Evolutionary conservation across 768 basidiomycete genomes (phyloP), one percentile per base, ranked within the genome.

Genomic region (Terana coerulea): DNA sequence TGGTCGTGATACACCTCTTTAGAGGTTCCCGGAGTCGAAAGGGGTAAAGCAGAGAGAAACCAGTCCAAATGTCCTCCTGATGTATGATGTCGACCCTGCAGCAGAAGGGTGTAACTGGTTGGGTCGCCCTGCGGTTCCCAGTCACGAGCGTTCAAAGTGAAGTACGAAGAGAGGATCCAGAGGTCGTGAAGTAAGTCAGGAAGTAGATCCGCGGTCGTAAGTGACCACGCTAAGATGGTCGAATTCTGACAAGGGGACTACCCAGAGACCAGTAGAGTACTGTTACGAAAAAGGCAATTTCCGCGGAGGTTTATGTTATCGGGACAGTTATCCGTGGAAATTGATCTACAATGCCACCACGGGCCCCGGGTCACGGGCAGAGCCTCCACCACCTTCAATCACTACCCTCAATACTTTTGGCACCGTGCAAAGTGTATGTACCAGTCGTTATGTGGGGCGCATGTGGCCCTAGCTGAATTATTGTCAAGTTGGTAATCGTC

Each of bases 221-320:
- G 19, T 19, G 45, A 22, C 31, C 9, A 46, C 30, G 31, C 45
- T 33, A 33, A 46, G 45, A 33, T 12, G 31, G 45, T 31, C 31
- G 31, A 34, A n/a, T 30, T 31, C 31, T 46, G 45, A 46, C 45
- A 46, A 33, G 30, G 29, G 19, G 45, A 33, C 29, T n/a, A n/a
- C n/a, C n/a, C n/a, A n/a, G n/a, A n/a, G n/a, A n/a, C n/a, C n/a
- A n/a, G n/a, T n/a, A n/a, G n/a, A n/a, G n/a, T n/a, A n/a, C n/a
- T n/a, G 45, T 46, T 34, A 46, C 45, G 45, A 46, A 46, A 33
- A 46, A 33, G 45, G 45, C 45, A 33, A 46, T 46, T 46, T 44
- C 43, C 26, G 7, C 9, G 28, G 9, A 22, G 14, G n/a, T n/a
- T 33, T 46, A 10, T 46, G 31, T 33, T 46, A 40, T 40, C 39